Percentiles rank a stretch among this genome's conserved stretches.
These are phyloP conservation scores for Lophium mytilinum DNA, from an alignment of 495 filamentous ascomycete species.

Conservation along the genomic window DNA sequence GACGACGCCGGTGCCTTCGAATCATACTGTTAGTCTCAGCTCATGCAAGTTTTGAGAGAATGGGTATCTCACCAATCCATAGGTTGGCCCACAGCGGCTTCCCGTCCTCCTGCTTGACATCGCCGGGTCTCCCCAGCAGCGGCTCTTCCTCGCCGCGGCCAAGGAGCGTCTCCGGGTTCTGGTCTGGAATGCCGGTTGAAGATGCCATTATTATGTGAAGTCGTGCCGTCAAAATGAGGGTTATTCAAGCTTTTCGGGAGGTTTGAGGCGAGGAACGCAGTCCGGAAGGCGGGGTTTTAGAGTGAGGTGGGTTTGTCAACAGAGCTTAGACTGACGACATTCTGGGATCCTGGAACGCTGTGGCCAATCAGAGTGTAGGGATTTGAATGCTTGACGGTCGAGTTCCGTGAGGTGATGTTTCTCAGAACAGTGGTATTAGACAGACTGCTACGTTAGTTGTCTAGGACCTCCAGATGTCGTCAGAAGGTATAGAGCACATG, in stretches of 20 bases:
- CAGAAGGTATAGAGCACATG: too few species aligned
- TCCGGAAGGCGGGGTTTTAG: not conserved
- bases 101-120: constrained; percentile 58
- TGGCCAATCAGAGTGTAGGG: too few species aligned
- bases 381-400: too few species aligned
- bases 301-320: not conserved
- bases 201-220: constrained; percentile 10
- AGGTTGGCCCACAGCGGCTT: constrained; percentile 62
- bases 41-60: not conserved
- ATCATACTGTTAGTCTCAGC: constrained; percentile 1
- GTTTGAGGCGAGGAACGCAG: not conserved
- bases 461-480: too few species aligned
- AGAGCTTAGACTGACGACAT: constrained; percentile 1
- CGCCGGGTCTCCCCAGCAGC: constrained; percentile 64
- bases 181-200: constrained; percentile 8
- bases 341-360: not conserved
- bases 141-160: constrained; percentile 59
- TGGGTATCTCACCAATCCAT: constrained; percentile 54
- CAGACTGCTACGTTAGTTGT: too few species aligned
- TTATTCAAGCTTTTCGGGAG: not conserved
- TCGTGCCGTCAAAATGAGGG: not conserved
- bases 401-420: too few species aligned
- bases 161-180: constrained; percentile 25
- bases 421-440: too few species aligned
- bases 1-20: constrained; percentile 56